A percentile compares a stretch with the other conserved stretches of the same genome.
These are phyloP conservation scores for Cadophora sp. DNA, from an alignment of 2,329 filamentous ascomycete species.

Conservation along the genomic window DNA sequence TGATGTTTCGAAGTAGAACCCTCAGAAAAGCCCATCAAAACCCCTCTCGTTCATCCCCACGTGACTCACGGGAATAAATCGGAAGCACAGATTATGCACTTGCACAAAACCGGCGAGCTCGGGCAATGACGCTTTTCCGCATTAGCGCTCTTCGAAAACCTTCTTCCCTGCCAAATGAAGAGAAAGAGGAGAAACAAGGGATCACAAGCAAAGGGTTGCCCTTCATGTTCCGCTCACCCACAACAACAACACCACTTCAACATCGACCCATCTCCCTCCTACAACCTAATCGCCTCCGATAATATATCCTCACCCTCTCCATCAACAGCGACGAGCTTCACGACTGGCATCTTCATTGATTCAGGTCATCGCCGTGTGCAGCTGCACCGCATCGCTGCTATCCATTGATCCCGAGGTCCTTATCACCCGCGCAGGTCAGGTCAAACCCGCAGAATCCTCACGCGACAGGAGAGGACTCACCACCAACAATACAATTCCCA, in stretches of 20 bases:
- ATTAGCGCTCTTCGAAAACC: conserved; percentile 5
- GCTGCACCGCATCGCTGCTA: conserved; percentile 7
- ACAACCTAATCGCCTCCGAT: conserved; percentile 2
- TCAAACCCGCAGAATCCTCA: conserved; percentile 32
- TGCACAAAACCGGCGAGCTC: conserved; percentile 6
- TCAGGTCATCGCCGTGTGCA: conserved; percentile 20
- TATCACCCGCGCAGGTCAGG: conserved; percentile 28
- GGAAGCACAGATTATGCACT: conserved; percentile 11
- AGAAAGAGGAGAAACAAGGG: neutral
- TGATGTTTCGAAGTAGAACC: neutral
- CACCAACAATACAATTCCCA: conserved; percentile 19
- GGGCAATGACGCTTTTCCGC: conserved; percentile 13
- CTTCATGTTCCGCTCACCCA: conserved; percentile 14
- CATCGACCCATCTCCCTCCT: conserved; percentile 5
- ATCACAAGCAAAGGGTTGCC: neutral
- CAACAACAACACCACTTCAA: conserved; percentile 14
- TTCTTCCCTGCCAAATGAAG: conserved; percentile 4
- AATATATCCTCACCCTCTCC: conserved; percentile 14
- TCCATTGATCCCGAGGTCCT: conserved; percentile 24
- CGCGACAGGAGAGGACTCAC: conserved; percentile 31
- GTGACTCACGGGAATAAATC: conserved; percentile 9
- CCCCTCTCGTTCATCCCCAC: neutral
- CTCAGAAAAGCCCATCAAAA: neutral
- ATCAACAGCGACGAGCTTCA: conserved; percentile 2
- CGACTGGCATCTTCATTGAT: conserved; percentile 39